phyloP scores from a whole-genome alignment of 2,329 filamentous ascomycete species.

The Fusarium abutilonis region DNA sequence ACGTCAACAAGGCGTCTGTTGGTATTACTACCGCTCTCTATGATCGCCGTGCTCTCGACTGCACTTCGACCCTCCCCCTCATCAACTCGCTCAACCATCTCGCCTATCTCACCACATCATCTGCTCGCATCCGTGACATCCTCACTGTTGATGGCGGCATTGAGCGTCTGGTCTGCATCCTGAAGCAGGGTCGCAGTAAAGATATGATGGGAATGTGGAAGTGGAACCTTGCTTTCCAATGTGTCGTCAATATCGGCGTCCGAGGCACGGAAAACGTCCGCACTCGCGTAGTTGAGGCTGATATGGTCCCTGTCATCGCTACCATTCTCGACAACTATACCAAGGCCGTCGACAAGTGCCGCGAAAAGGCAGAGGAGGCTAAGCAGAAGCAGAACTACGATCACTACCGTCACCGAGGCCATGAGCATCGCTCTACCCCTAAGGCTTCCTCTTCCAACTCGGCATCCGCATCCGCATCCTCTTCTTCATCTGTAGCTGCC shows the following conservation, averaged over 20 bases:
- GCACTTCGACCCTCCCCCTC: slow-evolving; percentile 94
- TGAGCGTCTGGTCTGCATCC: slow-evolving; percentile 93
- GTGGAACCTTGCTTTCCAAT: slow-evolving; percentile 99
- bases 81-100: slow-evolving; percentile 99
- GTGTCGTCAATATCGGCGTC: slow-evolving; percentile 98
- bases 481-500: slow-evolving; percentile 33
- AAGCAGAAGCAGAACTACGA: slow-evolving; percentile 74
- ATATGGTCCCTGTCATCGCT: slow-evolving; percentile 98
- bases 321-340: slow-evolving; percentile 99
- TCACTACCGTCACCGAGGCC: slow-evolving; percentile 61
- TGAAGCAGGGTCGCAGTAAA: slow-evolving; percentile 96
- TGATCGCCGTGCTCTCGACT: slow-evolving; percentile 95
- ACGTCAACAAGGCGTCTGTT: slow-evolving; percentile 98
- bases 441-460: slow-evolving; percentile 54
- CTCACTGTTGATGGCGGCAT: slow-evolving; percentile 98
- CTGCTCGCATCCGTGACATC: slow-evolving; percentile 95
- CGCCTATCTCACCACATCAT: slow-evolving; percentile 97
- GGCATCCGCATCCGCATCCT: slow-evolving; percentile 50
- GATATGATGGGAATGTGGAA: slow-evolving; percentile 99
- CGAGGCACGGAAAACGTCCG: slow-evolving; percentile 93
- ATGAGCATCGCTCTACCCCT: slow-evolving; percentile 59
- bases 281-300: slow-evolving; percentile 95
- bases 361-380: slow-evolving; percentile 84
- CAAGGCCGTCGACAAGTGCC: slow-evolving; percentile 91
- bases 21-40: slow-evolving; percentile 99